phyloP scores from a whole-genome alignment of 352 stramenopile species.

The Phytopythium cucurbitacearum region DNA sequence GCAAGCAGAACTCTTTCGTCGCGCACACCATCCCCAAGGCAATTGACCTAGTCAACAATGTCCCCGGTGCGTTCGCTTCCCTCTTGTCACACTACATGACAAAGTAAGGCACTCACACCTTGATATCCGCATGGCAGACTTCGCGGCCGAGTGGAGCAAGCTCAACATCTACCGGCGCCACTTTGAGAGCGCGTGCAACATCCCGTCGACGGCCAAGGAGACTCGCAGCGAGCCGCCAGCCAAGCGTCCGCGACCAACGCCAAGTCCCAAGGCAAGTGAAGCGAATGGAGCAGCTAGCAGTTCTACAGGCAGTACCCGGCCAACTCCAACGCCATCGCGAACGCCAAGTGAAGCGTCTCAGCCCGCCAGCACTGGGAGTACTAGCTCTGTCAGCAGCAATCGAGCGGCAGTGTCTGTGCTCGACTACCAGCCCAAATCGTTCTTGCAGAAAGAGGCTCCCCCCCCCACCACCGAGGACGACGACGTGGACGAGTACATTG shows the following conservation, averaged over 20 bases:
- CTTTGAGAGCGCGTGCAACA: slow-evolving; percentile 73
- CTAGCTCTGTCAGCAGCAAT: neutral
- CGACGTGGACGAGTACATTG: slow-evolving; percentile 53
- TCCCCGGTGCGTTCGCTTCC: slow-evolving; percentile 29
- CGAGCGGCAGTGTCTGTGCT: slow-evolving; percentile 39
- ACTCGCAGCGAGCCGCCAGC: slow-evolving; percentile 13
- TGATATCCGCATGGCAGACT: slow-evolving; percentile 26
- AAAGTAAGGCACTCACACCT: neutral
- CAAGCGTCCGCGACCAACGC: slow-evolving; percentile 7
- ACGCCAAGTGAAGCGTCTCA: too few relatives aligned
- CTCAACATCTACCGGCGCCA: slow-evolving; percentile 76
- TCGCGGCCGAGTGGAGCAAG: slow-evolving; percentile 62
- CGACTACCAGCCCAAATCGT: slow-evolving; percentile 75
- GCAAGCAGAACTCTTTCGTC: slow-evolving; percentile 69
- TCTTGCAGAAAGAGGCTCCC: slow-evolving; percentile 42
- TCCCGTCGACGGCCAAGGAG: slow-evolving; percentile 47
- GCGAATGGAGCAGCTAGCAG: slow-evolving; percentile 9
- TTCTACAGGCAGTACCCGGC: slow-evolving; percentile 8
- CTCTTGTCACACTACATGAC: neutral
- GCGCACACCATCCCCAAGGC: slow-evolving; percentile 53
- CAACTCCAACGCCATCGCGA: slow-evolving; percentile 3
- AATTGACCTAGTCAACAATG: slow-evolving; percentile 62
- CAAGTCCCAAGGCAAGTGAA: slow-evolving; percentile 12
- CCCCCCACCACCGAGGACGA: slow-evolving; percentile 34
- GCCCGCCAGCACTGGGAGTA: too few relatives aligned